Percentiles rank a stretch among this genome's conserved stretches.
Conservation (phyloP, 73 alveolate species). For the Tetrahymena borealis region DNA sequence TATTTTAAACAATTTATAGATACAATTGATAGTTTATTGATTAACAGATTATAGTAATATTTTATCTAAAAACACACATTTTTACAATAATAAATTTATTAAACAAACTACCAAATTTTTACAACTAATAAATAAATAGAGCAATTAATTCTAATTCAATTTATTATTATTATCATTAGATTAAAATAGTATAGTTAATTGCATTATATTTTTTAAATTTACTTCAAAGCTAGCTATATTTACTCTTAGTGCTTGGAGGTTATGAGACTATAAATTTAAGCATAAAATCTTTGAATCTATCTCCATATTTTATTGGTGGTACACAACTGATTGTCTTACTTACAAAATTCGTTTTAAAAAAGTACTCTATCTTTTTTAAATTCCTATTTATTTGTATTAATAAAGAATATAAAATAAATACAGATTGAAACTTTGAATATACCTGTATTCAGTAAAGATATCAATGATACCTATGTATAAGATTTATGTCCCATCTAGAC, state of each 20-base stretch:
- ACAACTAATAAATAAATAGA: no score
- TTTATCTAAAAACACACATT: no score
- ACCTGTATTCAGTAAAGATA: conserved; percentile 65
- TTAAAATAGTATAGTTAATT: no score
- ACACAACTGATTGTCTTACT: background rate
- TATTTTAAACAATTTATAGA: no score
- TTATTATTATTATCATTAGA: no score
- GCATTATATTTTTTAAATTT: no score
- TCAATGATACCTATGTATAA: conserved; percentile 87
- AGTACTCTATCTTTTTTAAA: conserved; percentile 51
- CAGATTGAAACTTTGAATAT: background rate
- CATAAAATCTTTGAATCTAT: background rate
- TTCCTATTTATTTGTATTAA: background rate
- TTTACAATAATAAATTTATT: no score
- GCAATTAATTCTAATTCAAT: no score
- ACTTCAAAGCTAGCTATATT: no score
- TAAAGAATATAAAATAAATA: background rate
- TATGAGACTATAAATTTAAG: background rate
- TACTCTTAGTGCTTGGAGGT: background rate
- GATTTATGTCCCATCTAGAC: conserved; percentile 51
- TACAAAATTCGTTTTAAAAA: conserved; percentile 40
- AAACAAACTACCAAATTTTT: no score
- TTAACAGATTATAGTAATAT: no score
- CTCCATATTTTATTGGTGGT: background rate
- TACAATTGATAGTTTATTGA: no score